Evolutionary conservation across 306 rosid species (phyloP), one percentile per base, ranked within the genome.

Genomic region (Dicorynia guianensis): DNA sequence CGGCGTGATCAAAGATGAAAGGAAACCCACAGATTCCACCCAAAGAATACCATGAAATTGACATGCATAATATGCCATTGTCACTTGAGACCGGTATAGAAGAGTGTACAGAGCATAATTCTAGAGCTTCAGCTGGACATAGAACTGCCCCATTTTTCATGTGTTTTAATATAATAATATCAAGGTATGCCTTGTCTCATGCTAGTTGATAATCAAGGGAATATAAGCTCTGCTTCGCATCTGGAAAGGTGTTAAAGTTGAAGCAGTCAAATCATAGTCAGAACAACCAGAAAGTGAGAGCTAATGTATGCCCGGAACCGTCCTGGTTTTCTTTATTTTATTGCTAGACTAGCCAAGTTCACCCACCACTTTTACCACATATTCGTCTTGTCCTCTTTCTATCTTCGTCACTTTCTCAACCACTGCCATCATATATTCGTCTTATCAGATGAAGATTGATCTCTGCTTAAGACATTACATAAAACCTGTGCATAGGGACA

Each of bases 291-390:
- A n/a, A n/a, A 25, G 30, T 25, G 2, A 25, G 42, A 55, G 77
- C 50, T n/a, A 39, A 50, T 58, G 73, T 56, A 76, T 76, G 87
- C 77, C 69, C 38, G 68, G 74, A 76, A 80, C 60, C 87, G 87
- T 54, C 85, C 52, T 67, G 79, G 84, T 67, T 71, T 80, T 52
- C 66, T 76, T 25, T 25, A 25, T 25, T 25, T 25, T 25, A 25
- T 25, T 25, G 30, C 52, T 73, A 76, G 59, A 58, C 3, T 54
- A 33, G 60, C 47, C 75, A 61, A 11, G 12, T 38, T 50, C 69
- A 11, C 38, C 70, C 70, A 71, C 72, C 58, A 69, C 81, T 38
- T 76, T n/a, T 53, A 20, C 65, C 64, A 36, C 15, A 79, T 67
- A 72, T 79, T 62, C 49, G 33, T 66, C 82, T 61, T 72, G 76